Conservation (phyloP, 768 basidiomycete genomes). For the Collybia nuda region DNA sequence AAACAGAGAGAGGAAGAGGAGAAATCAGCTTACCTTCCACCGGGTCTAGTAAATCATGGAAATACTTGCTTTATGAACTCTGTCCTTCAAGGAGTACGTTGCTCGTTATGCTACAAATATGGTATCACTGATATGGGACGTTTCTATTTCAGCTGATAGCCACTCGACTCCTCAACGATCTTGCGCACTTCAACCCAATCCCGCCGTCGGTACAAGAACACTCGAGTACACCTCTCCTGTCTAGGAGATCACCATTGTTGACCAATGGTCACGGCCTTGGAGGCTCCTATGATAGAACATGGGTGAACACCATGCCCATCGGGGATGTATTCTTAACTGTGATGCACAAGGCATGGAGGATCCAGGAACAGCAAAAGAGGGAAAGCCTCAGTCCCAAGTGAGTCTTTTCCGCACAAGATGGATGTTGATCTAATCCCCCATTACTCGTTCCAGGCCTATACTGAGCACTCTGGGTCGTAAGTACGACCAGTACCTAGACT, state of each 20-base stretch:
- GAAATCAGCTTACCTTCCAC: conserved; percentile 59
- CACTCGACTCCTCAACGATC: conserved; percentile 57
- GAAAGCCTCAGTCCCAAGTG: conserved; percentile 69
- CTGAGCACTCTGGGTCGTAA: conserved; percentile 73
- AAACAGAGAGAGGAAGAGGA: conserved; percentile 66
- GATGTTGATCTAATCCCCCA: neutral
- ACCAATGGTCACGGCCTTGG: conserved; percentile 64
- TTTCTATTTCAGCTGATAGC: conserved; percentile 56
- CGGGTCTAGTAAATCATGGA: conserved; percentile 77
- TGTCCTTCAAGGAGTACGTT: conserved; percentile 81
- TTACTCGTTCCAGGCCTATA: conserved; percentile 45
- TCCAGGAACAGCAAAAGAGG: conserved; percentile 50
- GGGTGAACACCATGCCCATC: conserved; percentile 64
- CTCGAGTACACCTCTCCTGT: conserved; percentile 36
- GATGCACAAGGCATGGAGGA: conserved; percentile 63
- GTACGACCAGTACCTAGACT: conserved; percentile 93
- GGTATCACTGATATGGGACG: neutral
- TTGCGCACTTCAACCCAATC: conserved; percentile 54
- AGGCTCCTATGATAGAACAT: conserved; percentile 48
- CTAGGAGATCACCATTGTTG: conserved; percentile 62
- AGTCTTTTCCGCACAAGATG: conserved; percentile 20
- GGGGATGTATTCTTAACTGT: conserved; percentile 66
- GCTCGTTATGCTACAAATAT: conserved; percentile 10
- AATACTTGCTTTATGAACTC: conserved; percentile 98
- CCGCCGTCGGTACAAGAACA: conserved; percentile 38